Conservation (phyloP, 768 basidiomycete species). For the Amylocystis lapponica region DNA sequence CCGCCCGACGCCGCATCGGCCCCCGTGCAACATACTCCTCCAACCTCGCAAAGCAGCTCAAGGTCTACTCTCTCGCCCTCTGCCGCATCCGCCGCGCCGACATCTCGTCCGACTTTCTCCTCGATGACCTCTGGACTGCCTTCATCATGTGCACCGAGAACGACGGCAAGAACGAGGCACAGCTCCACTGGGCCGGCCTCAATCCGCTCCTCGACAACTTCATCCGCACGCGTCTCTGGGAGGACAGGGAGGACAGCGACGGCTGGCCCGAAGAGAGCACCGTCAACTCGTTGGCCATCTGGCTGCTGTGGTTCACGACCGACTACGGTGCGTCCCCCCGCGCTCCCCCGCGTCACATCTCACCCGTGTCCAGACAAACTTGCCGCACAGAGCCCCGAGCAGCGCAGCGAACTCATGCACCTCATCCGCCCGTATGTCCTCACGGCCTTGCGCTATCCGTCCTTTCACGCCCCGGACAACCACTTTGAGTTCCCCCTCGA, state of each 20-base stretch:
- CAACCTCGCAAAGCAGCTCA: conserved; percentile 35
- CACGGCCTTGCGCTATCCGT: conserved; percentile 41
- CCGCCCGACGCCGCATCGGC: conserved; percentile 46
- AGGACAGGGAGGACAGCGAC: conserved; percentile 23
- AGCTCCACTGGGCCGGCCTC: conserved; percentile 43
- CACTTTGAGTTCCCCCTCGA: conserved; percentile 51
- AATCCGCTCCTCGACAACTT: conserved; percentile 39
- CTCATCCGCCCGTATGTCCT: conserved; percentile 42
- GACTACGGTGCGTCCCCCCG: conserved; percentile 34
- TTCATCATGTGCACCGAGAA: conserved; percentile 58
- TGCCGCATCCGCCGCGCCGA: conserved; percentile 27
- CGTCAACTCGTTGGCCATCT: conserved; percentile 48
- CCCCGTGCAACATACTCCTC: conserved; percentile 30
- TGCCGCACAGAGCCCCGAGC: conserved; percentile 7
- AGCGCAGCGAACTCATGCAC: conserved; percentile 24
- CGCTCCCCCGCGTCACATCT: not conserved
- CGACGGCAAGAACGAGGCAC: conserved; percentile 57
- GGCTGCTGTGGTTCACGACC: conserved; percentile 58
- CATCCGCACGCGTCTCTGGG: conserved; percentile 41
- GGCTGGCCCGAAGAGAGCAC: conserved; percentile 55
- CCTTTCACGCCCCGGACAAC: conserved; percentile 54
- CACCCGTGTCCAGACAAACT: conserved; percentile 9
- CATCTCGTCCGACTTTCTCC: conserved; percentile 18
- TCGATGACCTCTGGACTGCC: conserved; percentile 40
- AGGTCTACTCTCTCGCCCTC: conserved; percentile 30